These are phyloP conservation scores for Aspergillus latus DNA, from an alignment of 2,329 filamentous ascomycete species.

Conservation along the genomic window DNA sequence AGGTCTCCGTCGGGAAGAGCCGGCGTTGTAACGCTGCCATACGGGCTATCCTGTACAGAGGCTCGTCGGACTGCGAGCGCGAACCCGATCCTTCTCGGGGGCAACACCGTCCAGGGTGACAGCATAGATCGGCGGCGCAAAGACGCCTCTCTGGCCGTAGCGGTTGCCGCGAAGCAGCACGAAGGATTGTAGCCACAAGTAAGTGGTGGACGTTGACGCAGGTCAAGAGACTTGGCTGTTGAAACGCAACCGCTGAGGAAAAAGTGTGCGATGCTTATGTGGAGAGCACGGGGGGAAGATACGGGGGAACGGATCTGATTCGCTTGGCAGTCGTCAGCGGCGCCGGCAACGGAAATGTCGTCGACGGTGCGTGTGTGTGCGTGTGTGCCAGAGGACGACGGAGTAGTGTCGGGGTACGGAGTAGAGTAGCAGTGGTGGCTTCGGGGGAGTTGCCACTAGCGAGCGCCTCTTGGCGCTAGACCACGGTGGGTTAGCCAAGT, in stretches of 20 bases:
- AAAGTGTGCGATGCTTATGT: background rate
- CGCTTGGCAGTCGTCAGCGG: background rate
- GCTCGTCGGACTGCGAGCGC: too few species aligned
- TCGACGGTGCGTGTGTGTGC: background rate
- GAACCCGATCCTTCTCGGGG: background rate
- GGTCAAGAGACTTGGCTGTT: background rate
- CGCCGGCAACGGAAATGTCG: background rate
- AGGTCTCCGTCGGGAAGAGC: background rate
- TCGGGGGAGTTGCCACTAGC: background rate
- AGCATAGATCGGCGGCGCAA: background rate
- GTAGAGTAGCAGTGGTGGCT: background rate
- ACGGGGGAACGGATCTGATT: background rate
- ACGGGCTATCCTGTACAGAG: too few species aligned
- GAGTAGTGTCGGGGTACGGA: too few species aligned
- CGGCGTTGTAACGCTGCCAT: background rate
- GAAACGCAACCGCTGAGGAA: background rate
- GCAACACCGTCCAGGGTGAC: background rate
- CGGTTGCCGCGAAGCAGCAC: background rate
- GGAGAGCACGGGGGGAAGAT: background rate
- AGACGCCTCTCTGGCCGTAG: background rate
- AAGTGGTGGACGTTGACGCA: background rate
- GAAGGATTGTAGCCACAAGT: background rate
- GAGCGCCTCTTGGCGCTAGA: too few species aligned
- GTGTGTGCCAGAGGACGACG: too few species aligned
- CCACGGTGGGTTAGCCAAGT: background rate